Evolutionary conservation across 169 alveolate species (phyloP).

Genomic region (Theileria sp.): DNA sequence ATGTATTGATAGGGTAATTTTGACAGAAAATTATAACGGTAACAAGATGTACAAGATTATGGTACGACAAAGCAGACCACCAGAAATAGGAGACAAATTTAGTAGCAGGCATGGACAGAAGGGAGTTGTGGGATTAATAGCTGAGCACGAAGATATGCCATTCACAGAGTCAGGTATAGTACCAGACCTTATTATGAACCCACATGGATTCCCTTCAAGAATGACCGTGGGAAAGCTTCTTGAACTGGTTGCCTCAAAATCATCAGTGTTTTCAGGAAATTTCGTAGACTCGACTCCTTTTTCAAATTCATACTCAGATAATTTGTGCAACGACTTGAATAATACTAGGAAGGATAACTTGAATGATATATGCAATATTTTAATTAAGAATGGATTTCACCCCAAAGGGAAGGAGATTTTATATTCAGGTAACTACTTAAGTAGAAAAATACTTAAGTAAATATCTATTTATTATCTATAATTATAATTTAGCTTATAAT

Average conservation of each 20-base stretch:
- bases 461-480: neutral
- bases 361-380: slow-evolving; percentile 66
- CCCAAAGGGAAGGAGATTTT: slow-evolving; percentile 90
- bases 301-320: slow-evolving; percentile 92
- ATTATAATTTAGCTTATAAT: neutral
- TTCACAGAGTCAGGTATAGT: slow-evolving; percentile 99
- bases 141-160: slow-evolving; percentile 97
- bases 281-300: slow-evolving; percentile 97
- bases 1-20: slow-evolving; percentile 92
- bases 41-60: slow-evolving; percentile 89
- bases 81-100: slow-evolving; percentile 98
- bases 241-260: slow-evolving; percentile 94
- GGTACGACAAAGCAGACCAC: slow-evolving; percentile 91
- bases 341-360: neutral
- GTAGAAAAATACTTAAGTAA: neutral
- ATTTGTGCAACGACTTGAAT: slow-evolving; percentile 38
- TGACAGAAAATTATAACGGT: slow-evolving; percentile 90
- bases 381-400: slow-evolving; percentile 93
- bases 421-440: slow-evolving; percentile 87
- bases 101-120: slow-evolving; percentile 99
- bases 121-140: slow-evolving; percentile 99
- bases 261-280: slow-evolving; percentile 94
- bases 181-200: slow-evolving; percentile 99
- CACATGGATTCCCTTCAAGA: slow-evolving; percentile 99
- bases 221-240: slow-evolving; percentile 99